A percentile compares a stretch with the other conserved stretches of the same genome.
Conservation (phyloP, 2,329 filamentous ascomycete species). For the Alternaria rosae region DNA sequence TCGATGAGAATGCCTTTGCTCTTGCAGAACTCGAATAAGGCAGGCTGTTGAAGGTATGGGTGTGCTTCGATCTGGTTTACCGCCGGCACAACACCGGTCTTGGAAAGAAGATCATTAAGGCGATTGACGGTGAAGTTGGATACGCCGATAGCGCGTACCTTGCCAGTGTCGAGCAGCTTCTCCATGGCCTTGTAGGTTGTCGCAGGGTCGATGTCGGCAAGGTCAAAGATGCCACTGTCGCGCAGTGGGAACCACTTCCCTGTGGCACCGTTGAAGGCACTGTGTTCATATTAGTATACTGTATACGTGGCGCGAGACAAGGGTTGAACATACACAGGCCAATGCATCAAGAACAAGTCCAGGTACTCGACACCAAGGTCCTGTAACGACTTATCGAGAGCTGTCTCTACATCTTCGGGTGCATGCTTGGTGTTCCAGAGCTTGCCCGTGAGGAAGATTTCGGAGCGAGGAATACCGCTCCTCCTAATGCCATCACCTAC, state of each 20-base stretch:
- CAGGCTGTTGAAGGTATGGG: conserved; percentile 51
- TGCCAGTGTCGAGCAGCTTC: conserved; percentile 70
- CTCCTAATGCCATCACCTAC: conserved; percentile 74
- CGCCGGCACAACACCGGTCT: conserved; percentile 68
- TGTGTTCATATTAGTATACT: not conserved
- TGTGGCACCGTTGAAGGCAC: conserved; percentile 34
- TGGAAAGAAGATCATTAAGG: conserved; percentile 72
- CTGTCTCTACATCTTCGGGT: conserved; percentile 61
- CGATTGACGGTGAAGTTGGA: conserved; percentile 83
- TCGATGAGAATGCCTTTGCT: conserved; percentile 75
- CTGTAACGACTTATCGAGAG: conserved; percentile 65
- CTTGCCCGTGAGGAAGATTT: conserved; percentile 80
- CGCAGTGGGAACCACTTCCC: conserved; percentile 42
- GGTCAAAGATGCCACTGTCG: conserved; percentile 70
- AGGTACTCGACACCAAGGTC: conserved; percentile 70
- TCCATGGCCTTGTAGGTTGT: conserved; percentile 78
- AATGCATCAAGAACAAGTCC: conserved; percentile 74
- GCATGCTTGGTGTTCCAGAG: conserved; percentile 81
- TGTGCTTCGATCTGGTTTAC: conserved; percentile 84
- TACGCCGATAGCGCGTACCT: conserved; percentile 79
- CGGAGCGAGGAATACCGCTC: conserved; percentile 66
- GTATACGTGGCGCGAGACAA: not conserved
- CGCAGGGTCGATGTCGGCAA: conserved; percentile 78
- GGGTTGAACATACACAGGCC: conserved; percentile 52
- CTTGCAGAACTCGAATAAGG: conserved; percentile 71